Evolutionary conservation across 495 filamentous ascomycete species (phyloP).

Genomic region (Xylaria cubensis): DNA sequence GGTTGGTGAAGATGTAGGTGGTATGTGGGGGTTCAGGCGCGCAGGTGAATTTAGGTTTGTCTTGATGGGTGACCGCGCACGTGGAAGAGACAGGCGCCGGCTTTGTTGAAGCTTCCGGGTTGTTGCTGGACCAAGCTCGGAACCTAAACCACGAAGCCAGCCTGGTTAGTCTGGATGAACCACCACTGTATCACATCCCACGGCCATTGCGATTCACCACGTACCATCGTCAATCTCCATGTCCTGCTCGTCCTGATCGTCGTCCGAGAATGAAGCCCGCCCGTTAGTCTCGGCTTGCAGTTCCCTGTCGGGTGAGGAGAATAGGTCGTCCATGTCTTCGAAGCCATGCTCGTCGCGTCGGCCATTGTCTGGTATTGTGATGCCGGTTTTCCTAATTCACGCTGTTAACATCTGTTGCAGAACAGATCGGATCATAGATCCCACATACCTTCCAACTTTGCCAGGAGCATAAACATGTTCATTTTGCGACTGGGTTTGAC

Average conservation of each 20-base stretch:
- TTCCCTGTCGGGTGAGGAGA: slow-evolving; percentile 81
- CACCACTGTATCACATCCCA: background rate
- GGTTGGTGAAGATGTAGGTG: slow-evolving; percentile 51
- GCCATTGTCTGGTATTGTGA: slow-evolving; percentile 78
- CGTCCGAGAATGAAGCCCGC: slow-evolving; percentile 29
- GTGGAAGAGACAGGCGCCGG: slow-evolving; percentile 47
- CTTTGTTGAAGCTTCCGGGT: slow-evolving; percentile 35
- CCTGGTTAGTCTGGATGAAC: slow-evolving; percentile 23
- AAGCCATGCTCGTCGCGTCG: slow-evolving; percentile 90
- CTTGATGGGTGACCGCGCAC: slow-evolving; percentile 61
- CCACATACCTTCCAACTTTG: slow-evolving; percentile 54
- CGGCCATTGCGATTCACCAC: slow-evolving; percentile 14
- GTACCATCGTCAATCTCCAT: slow-evolving; percentile 46
- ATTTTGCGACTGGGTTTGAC: slow-evolving; percentile 45
- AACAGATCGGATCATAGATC: background rate
- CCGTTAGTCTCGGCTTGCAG: slow-evolving; percentile 47
- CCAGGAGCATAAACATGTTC: slow-evolving; percentile 58
- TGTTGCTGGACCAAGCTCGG: slow-evolving; percentile 42
- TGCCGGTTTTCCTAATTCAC: slow-evolving; percentile 72
- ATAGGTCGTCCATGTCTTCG: slow-evolving; percentile 82
- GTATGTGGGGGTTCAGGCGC: slow-evolving; percentile 54
- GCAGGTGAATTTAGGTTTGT: slow-evolving; percentile 63
- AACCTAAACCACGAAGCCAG: slow-evolving; percentile 28
- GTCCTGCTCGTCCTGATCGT: slow-evolving; percentile 44
- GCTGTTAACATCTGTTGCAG: slow-evolving; percentile 20